Percentiles rank a stretch among this genome's conserved stretches.
These are phyloP conservation scores for Mucor piriformis DNA, from an alignment of 371 early-diverging fungal genomes.

Conservation along the genomic window DNA sequence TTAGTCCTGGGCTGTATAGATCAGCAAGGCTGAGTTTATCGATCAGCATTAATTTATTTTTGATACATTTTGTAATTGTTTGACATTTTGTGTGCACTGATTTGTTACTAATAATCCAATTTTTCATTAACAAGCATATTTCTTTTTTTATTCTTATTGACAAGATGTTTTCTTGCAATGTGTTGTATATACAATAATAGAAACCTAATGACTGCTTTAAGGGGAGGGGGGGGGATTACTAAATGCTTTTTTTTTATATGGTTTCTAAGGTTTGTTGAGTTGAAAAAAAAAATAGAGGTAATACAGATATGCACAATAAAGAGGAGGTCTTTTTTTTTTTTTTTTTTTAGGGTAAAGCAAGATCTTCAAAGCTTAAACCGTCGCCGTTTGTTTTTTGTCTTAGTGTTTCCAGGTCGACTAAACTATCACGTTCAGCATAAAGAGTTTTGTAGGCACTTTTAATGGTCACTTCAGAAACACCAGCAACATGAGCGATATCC, in stretches of 20 bases:
- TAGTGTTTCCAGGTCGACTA: conserved; percentile 60
- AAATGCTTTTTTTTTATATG: neutral
- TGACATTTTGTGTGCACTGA: neutral
- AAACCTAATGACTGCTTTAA: neutral
- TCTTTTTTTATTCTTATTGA: neutral
- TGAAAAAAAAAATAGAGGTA: neutral
- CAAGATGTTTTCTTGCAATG: neutral
- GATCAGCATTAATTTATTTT: neutral
- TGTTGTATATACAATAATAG: neutral
- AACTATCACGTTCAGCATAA: conserved; percentile 59
- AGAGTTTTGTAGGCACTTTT: conserved; percentile 82
- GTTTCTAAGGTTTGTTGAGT: neutral
- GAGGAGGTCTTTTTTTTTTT: neutral
- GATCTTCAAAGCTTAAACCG: conserved; percentile 47
- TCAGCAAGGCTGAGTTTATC: neutral
- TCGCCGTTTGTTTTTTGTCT: conserved; percentile 44
- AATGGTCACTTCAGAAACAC: conserved; percentile 91
- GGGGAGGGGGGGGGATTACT: neutral
- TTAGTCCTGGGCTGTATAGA: neutral
- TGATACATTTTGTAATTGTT: neutral
- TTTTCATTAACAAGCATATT: conserved; percentile 1
- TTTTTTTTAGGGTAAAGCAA: conserved; percentile 42
- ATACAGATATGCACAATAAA: neutral
- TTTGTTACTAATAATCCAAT: neutral
- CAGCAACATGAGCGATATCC: conserved; percentile 82